Base-by-base conservation (phyloP, 225 moss, liverwort and hornwort genomes). In the Physcomitrellopsis africana region DNA sequence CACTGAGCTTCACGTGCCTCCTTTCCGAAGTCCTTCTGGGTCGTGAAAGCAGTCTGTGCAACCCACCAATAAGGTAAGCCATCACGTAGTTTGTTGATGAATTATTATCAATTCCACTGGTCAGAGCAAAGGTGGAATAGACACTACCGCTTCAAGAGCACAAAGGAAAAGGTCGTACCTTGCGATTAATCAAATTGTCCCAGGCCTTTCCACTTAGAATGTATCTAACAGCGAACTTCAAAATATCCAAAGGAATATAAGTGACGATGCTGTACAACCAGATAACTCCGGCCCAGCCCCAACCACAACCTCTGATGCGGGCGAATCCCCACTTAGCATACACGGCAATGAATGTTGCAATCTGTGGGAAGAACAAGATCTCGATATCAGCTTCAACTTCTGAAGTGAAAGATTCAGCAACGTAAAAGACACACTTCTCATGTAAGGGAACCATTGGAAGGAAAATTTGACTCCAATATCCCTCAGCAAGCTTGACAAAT, bases 171-270 rank as follows among this genome's bases (percentile, higher is more conserved):
- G n/a, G 11, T 67, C 70, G 49, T 77, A 90, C 86, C 83, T 85
- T 88, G 63, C 79, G 77, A 67, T 90, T 81, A 29, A 81, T 83
- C 45, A 93, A 68, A 11, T 85, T 80, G 75, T 85, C 81, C 92
- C 92, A 94, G 1, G 92, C 92, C 81, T 74, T 87, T 63, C 92
- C 92, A 60, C 90, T 94, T 70, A 85, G 83, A 27, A 83, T 52
- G 62, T 90, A 90, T 13, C 81, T 18, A 43, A 93, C 83, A 6
- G 69, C 70, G 54, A 88, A 90, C 78, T 91, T 89, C 55, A 91
- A 86, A 10, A 89, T 20, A 47, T 91, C 91, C 77, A 91, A 47
- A 11, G 91, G 91, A 7, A 86, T 0, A 41, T 79, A 91, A 1
- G 86, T 81, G 22, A 91, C 70, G 10, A 85, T 23, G 61, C 77